Evolutionary conservation across 495 filamentous ascomycete species (phyloP), one percentile per base, ranked within the genome.

Genomic region (Chaetomium cochliodes): DNA sequence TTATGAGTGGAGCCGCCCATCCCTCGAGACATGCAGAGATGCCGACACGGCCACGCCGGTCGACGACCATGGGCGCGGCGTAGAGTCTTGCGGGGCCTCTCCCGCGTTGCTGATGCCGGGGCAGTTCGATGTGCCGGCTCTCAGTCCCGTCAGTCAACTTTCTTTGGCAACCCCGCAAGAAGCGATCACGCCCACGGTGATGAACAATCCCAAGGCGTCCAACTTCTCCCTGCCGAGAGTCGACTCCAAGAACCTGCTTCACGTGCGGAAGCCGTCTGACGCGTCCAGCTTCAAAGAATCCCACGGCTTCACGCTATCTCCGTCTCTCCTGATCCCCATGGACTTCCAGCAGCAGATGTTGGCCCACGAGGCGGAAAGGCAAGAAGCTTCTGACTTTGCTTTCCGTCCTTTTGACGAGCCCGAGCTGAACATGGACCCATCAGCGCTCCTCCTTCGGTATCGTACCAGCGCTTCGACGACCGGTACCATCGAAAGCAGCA

Each of bases 1-100:
- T 67, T 97, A 92, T 66, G 89, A 94, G 64, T 97, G 92, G 92
- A 83, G 87, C 53, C 84, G 86, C 13, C 74, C 79, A 12, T 83
- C 81, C 2, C 63, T 78, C 50, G 81, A 83, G 51, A 65, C 77
- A 30, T 69, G 65, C 58, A 75, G 78, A 12, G 75, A 74, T 23
- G 56, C 55, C 23, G 74, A 74, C 26, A 72, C 63, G 23, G 66
- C 64, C 0, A 72, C 72, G 6, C 65, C 72, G 0, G 69, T 71
- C 2, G 65, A 71, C 47, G 67, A 72, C 42, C 67, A 70, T 15
- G 64, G 72, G 37, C 71, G 72, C 22, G 46, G 63, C 2, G 42
- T 63, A 16, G 64, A 57, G 16, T 72, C 72, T 8, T 72, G 67
- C 42, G 66, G 72, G n/a, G 63, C 66, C 33, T 73, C 75, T 11